Evolutionary conservation across 257 asterid species (phyloP).

Genomic region (Solanum chmielewskii): DNA sequence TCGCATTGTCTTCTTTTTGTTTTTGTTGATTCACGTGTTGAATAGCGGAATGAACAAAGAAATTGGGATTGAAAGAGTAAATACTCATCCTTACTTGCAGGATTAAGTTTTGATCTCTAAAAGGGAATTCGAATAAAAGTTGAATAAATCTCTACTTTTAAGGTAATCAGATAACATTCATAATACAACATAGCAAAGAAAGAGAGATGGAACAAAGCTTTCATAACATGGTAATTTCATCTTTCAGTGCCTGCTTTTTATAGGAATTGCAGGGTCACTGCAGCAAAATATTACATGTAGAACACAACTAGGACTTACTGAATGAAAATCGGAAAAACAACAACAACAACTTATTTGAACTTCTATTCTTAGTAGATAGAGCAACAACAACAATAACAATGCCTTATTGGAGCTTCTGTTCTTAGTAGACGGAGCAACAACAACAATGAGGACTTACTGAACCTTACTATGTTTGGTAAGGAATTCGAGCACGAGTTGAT

Average conservation of each 20-base stretch:
- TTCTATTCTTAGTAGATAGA: neutral
- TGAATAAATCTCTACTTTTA: neutral
- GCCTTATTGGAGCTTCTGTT: neutral
- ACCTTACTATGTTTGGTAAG: constrained; percentile 11
- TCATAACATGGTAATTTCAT: neutral
- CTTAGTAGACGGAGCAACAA: neutral
- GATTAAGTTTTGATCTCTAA: neutral
- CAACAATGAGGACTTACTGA: neutral
- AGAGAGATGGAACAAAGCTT: neutral
- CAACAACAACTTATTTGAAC: neutral
- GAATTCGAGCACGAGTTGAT: constrained; percentile 34
- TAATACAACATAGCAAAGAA: neutral
- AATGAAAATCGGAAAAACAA: neutral
- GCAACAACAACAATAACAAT: neutral
- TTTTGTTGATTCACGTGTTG: too few relatives aligned
- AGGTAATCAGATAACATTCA: neutral
- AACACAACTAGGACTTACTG: neutral
- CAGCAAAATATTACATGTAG: neutral
- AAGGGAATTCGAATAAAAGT: neutral
- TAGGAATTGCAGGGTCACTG: neutral
- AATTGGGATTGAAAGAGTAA: neutral
- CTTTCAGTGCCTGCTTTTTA: neutral
- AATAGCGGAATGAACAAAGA: too few relatives aligned
- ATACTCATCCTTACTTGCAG: neutral
- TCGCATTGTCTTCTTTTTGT: too few relatives aligned